Base-by-base conservation (phyloP, 2,329 filamentous ascomycete genomes). In the Diaporthe helianthi region DNA sequence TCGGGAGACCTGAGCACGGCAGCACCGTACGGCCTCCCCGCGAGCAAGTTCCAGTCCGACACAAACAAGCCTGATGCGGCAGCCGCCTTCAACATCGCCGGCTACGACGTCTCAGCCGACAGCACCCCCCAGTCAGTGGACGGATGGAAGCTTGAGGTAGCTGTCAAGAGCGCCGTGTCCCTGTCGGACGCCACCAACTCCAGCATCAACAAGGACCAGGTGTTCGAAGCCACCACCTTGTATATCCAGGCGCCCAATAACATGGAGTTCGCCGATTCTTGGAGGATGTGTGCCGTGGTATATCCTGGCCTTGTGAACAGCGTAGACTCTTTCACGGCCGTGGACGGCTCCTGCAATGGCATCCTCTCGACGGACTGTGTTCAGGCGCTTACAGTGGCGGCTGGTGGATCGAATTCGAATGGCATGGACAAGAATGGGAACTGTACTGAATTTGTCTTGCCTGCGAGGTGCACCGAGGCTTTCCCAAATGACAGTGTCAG, bases 81-180 rank as follows among this genome's bases (percentile, higher is more conserved):
- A 10, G 68, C 68, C 4, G 49, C 68, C 1, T 67, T 66, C 31
- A 65, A 65, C n/a, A 53, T 69, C n/a, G 61, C 68, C 15, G 61
- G 63, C 19, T 69, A 69, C 38, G 53, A 69, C 29, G 47, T 69
- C 47, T 67, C 68, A 12, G 10, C 51, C 47, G 44, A 67, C 36
- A 46, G 51, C 17, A 38, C 41, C 1, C 61, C 68, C 19, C 46
- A 33, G 26, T 65, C 61, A 9, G 47, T 22, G 6, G 36, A 26
- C 24, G 68, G 61, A 13, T 69, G 68, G 68, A 69, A 55, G 52
- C 68, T 69, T 10, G 46, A 65, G 36, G 68, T 33, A 10, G 68
- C 41, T 17, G 51, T 69, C 52, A 67, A 65, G n/a, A 44, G 36
- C n/a, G 19, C 26, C 24, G 68, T 69, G 24, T 58, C 68, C 36